These are phyloP conservation scores for Sabuloglossum arenarium DNA, from an alignment of 495 filamentous ascomycete genomes.

Conservation along the genomic window DNA sequence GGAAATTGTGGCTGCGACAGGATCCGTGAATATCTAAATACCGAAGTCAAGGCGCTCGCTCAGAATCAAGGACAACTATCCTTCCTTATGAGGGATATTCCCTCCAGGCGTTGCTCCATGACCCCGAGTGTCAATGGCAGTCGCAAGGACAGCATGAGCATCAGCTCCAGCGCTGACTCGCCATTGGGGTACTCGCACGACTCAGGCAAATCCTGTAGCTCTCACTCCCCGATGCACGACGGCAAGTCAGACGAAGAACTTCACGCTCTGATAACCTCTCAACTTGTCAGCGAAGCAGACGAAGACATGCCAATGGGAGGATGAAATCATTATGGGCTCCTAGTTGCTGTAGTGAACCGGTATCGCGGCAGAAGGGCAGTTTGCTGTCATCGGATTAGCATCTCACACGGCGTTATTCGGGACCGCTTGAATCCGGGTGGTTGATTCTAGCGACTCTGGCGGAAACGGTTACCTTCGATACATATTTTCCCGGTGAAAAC, in stretches of 20 bases:
- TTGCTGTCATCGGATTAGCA: no score
- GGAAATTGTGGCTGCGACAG: conserved; percentile 18
- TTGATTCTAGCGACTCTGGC: background rate
- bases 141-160: background rate
- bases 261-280: background rate
- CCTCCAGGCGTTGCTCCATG: background rate
- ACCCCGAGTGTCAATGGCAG: background rate
- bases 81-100: background rate
- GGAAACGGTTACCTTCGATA: background rate
- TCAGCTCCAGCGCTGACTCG: background rate
- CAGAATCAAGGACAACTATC: conserved; percentile 1
- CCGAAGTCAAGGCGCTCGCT: conserved; percentile 10
- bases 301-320: background rate
- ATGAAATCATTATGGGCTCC: background rate
- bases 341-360: background rate
- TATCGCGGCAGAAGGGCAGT: background rate
- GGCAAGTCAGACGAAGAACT: background rate
- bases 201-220: background rate
- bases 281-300: background rate
- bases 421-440: background rate
- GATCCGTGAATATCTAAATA: conserved; percentile 15
- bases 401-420: background rate
- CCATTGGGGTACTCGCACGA: background rate
- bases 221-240: background rate
- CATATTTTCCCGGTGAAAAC: no score